phyloP scores from a whole-genome alignment of 1,284 basidiomycete species.

The Sporisorium sorghi region DNA sequence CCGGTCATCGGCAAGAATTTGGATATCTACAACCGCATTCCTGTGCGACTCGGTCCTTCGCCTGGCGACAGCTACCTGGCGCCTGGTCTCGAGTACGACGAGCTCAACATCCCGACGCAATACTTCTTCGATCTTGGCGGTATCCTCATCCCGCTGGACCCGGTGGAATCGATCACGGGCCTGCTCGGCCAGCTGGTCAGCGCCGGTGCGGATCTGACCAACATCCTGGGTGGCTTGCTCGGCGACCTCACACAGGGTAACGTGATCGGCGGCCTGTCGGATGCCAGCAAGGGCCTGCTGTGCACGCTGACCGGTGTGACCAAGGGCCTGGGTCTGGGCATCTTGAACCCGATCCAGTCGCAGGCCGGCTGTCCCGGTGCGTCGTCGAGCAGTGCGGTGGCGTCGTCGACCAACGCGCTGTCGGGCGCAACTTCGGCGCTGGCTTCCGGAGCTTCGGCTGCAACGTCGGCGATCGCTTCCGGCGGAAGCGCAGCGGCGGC shows the following conservation, averaged over 20 bases:
- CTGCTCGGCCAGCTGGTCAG: conserved; percentile 11
- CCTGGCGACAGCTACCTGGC: conserved; percentile 49
- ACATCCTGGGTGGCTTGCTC: conserved; percentile 12
- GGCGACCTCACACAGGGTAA: conserved; percentile 18
- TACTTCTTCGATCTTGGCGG: conserved; percentile 35
- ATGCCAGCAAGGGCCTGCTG: conserved; percentile 12
- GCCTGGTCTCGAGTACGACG: conserved; percentile 50
- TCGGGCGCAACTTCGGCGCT: conserved; percentile 10
- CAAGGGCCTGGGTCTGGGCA: conserved; percentile 8
- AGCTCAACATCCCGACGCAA: conserved; percentile 45
- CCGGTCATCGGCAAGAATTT: conserved; percentile 46
- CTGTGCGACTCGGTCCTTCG: conserved; percentile 36
- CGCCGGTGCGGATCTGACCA: conserved; percentile 9
- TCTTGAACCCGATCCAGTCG: conserved; percentile 21
- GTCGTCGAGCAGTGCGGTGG: conserved; percentile 13
- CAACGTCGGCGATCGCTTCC: not conserved
- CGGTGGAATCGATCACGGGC: conserved; percentile 11
- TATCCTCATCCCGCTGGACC: conserved; percentile 20
- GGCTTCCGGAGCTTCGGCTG: conserved; percentile 2
- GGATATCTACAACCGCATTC: conserved; percentile 52
- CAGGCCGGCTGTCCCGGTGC: conserved; percentile 29
- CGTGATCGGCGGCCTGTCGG: conserved; percentile 19
- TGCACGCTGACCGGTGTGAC: conserved; percentile 19
- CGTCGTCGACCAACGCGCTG: conserved; percentile 10
- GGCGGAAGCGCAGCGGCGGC: not conserved